These are phyloP conservation scores for Apiotrichum domesticum DNA, from an alignment of 1,284 basidiomycete genomes.

Conservation along the genomic window DNA sequence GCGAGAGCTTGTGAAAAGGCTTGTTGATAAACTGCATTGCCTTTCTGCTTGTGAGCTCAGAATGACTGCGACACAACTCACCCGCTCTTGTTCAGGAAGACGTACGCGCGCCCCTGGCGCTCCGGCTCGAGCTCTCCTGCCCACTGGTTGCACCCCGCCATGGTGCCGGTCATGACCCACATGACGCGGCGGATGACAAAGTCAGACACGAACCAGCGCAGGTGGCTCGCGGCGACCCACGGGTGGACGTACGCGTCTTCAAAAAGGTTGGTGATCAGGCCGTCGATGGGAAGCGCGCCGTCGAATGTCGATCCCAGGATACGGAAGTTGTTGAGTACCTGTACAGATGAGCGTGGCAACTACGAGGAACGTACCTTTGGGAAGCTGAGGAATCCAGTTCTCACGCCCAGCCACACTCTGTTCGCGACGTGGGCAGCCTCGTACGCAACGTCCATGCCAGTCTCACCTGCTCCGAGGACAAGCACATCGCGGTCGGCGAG, in stretches of 20 bases:
- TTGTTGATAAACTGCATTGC: conserved; percentile 61
- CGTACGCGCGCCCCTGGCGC: conserved; percentile 54
- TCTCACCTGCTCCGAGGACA: conserved; percentile 61
- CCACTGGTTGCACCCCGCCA: conserved; percentile 64
- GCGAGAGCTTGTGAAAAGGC: conserved; percentile 52
- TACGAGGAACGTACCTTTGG: conserved; percentile 50
- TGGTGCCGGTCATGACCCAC: conserved; percentile 59
- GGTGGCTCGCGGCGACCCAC: conserved; percentile 55
- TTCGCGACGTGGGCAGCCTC: conserved; percentile 48
- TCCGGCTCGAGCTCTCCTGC: conserved; percentile 59
- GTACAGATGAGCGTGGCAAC: too few species aligned
- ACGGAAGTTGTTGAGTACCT: conserved; percentile 55
- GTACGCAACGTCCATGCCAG: conserved; percentile 60
- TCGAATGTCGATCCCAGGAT: conserved; percentile 54
- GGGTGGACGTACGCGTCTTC: conserved; percentile 48
- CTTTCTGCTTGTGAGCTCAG: conserved; percentile 17
- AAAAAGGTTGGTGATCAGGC: conserved; percentile 41
- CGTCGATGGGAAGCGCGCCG: conserved; percentile 56
- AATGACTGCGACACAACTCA: neutral
- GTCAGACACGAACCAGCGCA: conserved; percentile 62
- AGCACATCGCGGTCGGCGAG: conserved; percentile 53
- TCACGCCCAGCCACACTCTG: conserved; percentile 56
- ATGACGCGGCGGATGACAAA: conserved; percentile 59
- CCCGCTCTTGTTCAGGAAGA: conserved; percentile 47
- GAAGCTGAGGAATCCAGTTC: conserved; percentile 56